Evolutionary conservation across 257 asterid genomes (phyloP).

Genomic region (Fraxinus excelsior): DNA sequence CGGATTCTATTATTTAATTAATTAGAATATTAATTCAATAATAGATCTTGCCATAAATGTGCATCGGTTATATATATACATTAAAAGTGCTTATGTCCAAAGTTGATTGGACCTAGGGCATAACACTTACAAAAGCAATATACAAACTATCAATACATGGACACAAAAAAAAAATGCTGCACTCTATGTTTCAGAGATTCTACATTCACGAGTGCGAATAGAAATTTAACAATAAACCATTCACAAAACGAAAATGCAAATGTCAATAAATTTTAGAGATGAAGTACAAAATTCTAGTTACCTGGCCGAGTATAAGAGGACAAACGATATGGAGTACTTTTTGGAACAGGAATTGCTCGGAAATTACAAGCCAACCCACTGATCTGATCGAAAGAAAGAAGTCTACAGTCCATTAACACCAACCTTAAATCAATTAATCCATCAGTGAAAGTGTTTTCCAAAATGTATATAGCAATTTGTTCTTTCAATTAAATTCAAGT

Average conservation of each 20-base stretch:
- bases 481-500: background rate
- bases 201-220: background rate
- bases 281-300: slow-evolving; percentile 25
- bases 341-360: slow-evolving; percentile 27
- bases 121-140: no score
- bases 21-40: no score
- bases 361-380: slow-evolving; percentile 35
- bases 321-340: slow-evolving; percentile 24
- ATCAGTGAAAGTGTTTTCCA: background rate
- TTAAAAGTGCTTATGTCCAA: no score
- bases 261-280: background rate
- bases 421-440: slow-evolving; percentile 36
- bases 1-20: no score
- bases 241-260: background rate
- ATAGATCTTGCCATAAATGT: no score
- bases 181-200: background rate
- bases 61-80: no score
- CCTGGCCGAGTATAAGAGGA: slow-evolving; percentile 37
- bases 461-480: background rate
- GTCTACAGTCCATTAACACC: slow-evolving; percentile 71
- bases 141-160: background rate
- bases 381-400: slow-evolving; percentile 50
- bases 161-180: background rate
- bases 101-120: no score
- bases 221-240: background rate